Percentiles rank a stretch among this genome's conserved stretches.
phyloP scores from a whole-genome alignment of 352 stramenopile species.

The Phytophthora pistaciae region DNA sequence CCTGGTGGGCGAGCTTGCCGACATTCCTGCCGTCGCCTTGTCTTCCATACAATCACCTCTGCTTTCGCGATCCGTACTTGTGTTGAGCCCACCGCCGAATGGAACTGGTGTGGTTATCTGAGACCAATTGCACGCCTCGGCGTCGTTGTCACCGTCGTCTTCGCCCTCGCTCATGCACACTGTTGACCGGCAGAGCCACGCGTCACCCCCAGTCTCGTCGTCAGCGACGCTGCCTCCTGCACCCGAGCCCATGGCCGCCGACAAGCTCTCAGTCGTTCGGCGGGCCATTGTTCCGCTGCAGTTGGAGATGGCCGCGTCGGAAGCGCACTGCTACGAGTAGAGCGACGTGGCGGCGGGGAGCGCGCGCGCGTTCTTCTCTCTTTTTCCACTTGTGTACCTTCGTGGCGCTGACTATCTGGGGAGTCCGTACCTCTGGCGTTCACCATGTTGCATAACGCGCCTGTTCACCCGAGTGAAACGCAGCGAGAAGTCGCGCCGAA shows the following conservation, averaged over 20 bases:
- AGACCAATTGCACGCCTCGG: conserved; percentile 28
- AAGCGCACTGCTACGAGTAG: conserved; percentile 36
- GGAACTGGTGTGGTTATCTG: conserved; percentile 27
- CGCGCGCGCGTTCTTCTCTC: conserved; percentile 26
- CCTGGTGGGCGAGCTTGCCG: neutral
- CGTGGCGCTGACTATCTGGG: conserved; percentile 28
- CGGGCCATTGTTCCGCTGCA: conserved; percentile 32
- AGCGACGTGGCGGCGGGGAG: neutral
- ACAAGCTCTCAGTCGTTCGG: conserved; percentile 26
- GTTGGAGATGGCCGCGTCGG: conserved; percentile 37
- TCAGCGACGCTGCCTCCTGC: conserved; percentile 14
- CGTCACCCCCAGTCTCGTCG: conserved; percentile 35
- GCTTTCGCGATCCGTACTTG: neutral
- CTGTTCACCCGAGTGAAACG: conserved; percentile 31
- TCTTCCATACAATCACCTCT: neutral
- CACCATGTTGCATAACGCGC: conserved; percentile 23
- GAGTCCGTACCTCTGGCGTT: conserved; percentile 21
- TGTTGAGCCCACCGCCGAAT: conserved; percentile 7
- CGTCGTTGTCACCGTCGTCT: conserved; percentile 32
- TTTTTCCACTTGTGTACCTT: conserved; percentile 29
- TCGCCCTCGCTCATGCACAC: conserved; percentile 48
- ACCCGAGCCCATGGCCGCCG: conserved; percentile 13
- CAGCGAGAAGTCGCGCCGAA: conserved; percentile 37
- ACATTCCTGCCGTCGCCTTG: neutral
- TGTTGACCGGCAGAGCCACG: conserved; percentile 68